A percentile compares a stretch with the other conserved stretches of the same genome.
phyloP scores from a whole-genome alignment of 2,329 filamentous ascomycete species.

The Fusarium sublunatum region DNA sequence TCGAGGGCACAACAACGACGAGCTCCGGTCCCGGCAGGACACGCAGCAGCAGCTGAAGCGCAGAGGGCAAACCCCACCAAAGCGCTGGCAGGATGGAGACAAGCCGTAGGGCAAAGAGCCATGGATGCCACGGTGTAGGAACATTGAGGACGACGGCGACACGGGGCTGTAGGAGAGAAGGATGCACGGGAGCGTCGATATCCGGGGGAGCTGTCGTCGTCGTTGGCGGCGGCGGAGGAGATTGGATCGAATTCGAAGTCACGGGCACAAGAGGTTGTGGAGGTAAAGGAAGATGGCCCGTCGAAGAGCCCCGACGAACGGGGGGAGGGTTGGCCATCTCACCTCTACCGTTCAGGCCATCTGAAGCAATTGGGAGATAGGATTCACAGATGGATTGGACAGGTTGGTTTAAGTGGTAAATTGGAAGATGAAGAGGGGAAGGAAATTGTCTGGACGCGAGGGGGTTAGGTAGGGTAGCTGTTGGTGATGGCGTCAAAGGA shows the following conservation, averaged over 20 bases:
- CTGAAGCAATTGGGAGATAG: slow-evolving; percentile 13
- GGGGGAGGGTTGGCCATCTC: slow-evolving; percentile 46
- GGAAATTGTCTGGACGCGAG: slow-evolving; percentile 16
- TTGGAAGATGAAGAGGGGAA: neutral
- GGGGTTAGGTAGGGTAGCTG: slow-evolving; percentile 16
- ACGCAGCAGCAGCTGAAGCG: slow-evolving; percentile 74
- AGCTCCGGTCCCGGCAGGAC: slow-evolving; percentile 59
- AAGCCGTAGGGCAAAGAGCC: slow-evolving; percentile 77
- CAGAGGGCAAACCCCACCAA: slow-evolving; percentile 77
- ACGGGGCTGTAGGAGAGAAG: slow-evolving; percentile 75
- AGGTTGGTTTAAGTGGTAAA: too few species aligned
- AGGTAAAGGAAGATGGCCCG: slow-evolving; percentile 40
- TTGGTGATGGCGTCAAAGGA: slow-evolving; percentile 43
- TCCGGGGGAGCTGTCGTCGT: slow-evolving; percentile 18
- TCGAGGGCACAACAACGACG: slow-evolving; percentile 45
- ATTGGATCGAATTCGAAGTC: slow-evolving; percentile 22
- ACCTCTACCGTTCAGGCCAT: slow-evolving; percentile 43
- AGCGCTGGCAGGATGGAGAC: slow-evolving; percentile 76
- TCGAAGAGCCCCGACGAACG: slow-evolving; percentile 42
- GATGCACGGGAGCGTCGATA: slow-evolving; percentile 38
- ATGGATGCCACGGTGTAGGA: slow-evolving; percentile 76
- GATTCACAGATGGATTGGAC: neutral
- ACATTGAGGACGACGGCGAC: slow-evolving; percentile 83
- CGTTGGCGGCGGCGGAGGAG: slow-evolving; percentile 9
- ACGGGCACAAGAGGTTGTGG: slow-evolving; percentile 33